A percentile compares a stretch with the other conserved stretches of the same genome.
These are phyloP conservation scores for Candida qinlingensis DNA, from an alignment of 805 yeast genomes.

Conservation along the genomic window DNA sequence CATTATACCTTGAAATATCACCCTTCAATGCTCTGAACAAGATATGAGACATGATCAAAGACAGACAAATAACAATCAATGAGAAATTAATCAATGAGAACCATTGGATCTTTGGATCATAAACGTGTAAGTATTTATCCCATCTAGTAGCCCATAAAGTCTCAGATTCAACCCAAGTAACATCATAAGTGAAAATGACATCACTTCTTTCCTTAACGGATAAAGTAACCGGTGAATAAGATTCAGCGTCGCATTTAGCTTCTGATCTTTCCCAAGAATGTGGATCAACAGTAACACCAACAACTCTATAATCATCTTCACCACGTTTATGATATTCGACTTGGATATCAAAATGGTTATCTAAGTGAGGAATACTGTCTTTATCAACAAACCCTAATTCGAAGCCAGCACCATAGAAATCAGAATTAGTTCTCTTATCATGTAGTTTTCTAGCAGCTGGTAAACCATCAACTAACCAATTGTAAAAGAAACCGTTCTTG, in stretches of 20 bases:
- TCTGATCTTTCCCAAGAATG: constrained; percentile 43
- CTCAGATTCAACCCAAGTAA: constrained; percentile 59
- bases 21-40: constrained; percentile 72
- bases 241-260: constrained; percentile 30
- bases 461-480: constrained; percentile 92
- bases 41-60: constrained; percentile 73
- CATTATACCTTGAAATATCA: constrained; percentile 86
- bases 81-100: constrained; percentile 86
- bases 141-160: constrained; percentile 97
- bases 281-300: constrained; percentile 81
- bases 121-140: constrained; percentile 92
- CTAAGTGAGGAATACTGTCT: constrained; percentile 50
- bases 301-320: constrained; percentile 71
- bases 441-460: constrained; percentile 72
- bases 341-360: constrained; percentile 74
- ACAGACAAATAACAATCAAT: constrained; percentile 69
- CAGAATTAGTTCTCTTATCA: constrained; percentile 53
- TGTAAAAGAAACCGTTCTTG: constrained; percentile 76
- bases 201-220: constrained; percentile 43
- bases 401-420: constrained; percentile 77
- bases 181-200: constrained; percentile 84
- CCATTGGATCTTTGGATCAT: constrained; percentile 94
- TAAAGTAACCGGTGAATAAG: constrained; percentile 40
- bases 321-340: constrained; percentile 80
- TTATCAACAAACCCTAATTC: constrained; percentile 68